phyloP scores from a whole-genome alignment of 768 basidiomycete genomes.

The Tephrocybe sp. region DNA sequence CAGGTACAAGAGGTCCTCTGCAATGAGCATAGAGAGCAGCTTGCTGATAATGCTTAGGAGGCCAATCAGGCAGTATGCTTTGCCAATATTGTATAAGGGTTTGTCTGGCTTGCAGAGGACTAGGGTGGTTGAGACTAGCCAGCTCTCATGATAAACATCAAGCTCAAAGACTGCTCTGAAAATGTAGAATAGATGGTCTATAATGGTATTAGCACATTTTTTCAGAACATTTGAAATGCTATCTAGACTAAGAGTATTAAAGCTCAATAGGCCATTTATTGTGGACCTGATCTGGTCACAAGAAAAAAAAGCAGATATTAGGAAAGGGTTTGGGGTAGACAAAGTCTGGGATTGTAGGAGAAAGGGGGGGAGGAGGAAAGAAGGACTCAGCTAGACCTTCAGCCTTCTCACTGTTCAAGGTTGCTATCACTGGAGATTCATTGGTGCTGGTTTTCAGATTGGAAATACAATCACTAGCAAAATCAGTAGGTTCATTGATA shows the following conservation, averaged over 20 bases:
- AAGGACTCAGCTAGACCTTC: slow-evolving; percentile 8
- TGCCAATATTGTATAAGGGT: slow-evolving; percentile 28
- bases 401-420: slow-evolving; percentile 4
- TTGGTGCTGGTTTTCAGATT: neutral
- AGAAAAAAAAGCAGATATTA: neutral
- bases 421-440: neutral
- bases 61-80: slow-evolving; percentile 35
- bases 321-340: slow-evolving; percentile 7
- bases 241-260: slow-evolving; percentile 26
- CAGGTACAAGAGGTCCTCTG: slow-evolving; percentile 22
- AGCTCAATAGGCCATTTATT: slow-evolving; percentile 19
- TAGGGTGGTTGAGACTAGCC: slow-evolving; percentile 25
- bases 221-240: slow-evolving; percentile 21
- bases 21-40: slow-evolving; percentile 21
- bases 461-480: neutral
- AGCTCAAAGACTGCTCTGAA: slow-evolving; percentile 28
- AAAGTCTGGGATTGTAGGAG: neutral
- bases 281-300: neutral
- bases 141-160: slow-evolving; percentile 25
- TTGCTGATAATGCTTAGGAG: slow-evolving; percentile 32
- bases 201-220: slow-evolving; percentile 10
- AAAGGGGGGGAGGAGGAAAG: slow-evolving; percentile 11
- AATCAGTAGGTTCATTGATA: slow-evolving; percentile 2
- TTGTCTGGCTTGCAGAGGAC: slow-evolving; percentile 37
- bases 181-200: slow-evolving; percentile 15